Base-by-base conservation (phyloP, 2,329 filamentous ascomycete genomes). In the Daldinia sp. region DNA sequence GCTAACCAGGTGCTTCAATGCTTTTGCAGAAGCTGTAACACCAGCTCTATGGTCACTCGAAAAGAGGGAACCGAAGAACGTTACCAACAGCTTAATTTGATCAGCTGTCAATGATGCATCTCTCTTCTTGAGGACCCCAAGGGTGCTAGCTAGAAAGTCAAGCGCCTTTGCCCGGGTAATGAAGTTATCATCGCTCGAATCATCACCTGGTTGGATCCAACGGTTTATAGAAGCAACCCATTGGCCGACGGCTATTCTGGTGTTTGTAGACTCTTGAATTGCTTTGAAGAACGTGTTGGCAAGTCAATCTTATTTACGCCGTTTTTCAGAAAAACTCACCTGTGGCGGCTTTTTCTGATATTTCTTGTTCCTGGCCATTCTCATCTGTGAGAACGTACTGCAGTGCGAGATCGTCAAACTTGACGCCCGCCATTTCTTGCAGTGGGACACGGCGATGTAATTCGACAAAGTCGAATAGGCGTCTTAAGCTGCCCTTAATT, bases 41-140 rank as follows among this genome's bases (percentile, higher is more conserved):
- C 87, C 87, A n/a, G 86, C 86, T 73, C 86, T 86, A 77, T 88
- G 86, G 69, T 89, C 87, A 60, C 86, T 83, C 2, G 85, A 85
- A 70, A 88, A 89, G 81, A 89, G 86, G 65, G 85, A 84, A 13
- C 84, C 83, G 63, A 89, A 89, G 78, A 88, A 89, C 39, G 80
- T 79, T 28, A 87, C 79, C 7, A 87, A 75, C 0, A 86, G 75
- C 56, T 83, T 82, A 35, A 86, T 80, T 82, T 89, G 87, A 55
- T 86, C 85, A 4, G 81, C 74, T 60, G 83, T 86, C 35, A 89
- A 75, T 13, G 82, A 75, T 51, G 65, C 62, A 12, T 68, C 50
- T 48, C 82, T 81, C 10, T 78, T 77, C 7, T 81, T 81, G 13
- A 89, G 73, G n/a, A 81, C 79, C 54, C 84, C 79, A 13, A 89